Evolutionary conservation across 2,329 filamentous ascomycete species (phyloP).

Genomic region (Cryphonectria nitschkei): DNA sequence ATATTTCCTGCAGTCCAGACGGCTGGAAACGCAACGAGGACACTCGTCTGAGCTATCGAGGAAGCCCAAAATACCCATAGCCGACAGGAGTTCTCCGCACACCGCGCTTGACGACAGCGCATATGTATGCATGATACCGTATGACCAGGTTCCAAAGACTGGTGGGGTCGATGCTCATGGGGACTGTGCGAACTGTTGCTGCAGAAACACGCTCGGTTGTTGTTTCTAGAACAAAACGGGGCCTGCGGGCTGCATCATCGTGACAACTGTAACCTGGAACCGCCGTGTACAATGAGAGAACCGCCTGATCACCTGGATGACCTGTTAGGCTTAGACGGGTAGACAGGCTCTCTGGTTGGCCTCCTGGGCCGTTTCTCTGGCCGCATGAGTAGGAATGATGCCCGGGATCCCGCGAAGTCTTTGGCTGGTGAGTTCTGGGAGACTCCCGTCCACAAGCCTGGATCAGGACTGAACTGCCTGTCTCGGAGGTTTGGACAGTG

Average conservation of each 20-base stretch:
- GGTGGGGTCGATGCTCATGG: background rate
- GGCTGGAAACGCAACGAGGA: background rate
- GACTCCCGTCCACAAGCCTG: background rate
- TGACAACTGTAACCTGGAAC: background rate
- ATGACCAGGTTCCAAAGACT: background rate
- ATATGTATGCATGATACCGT: background rate
- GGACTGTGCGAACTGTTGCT: slow-evolving; percentile 21
- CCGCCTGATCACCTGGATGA: background rate
- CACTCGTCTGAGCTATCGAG: background rate
- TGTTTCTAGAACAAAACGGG: slow-evolving; percentile 20
- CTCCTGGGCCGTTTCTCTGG: background rate
- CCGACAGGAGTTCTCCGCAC: background rate
- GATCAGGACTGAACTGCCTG: background rate
- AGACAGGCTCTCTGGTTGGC: background rate
- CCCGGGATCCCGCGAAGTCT: background rate
- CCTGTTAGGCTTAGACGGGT: background rate
- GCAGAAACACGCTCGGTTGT: slow-evolving; percentile 25
- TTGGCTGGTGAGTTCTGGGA: background rate
- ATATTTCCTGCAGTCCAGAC: background rate
- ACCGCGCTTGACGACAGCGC: background rate
- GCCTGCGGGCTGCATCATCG: background rate
- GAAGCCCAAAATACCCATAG: background rate
- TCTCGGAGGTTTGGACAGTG: slow-evolving; percentile 19
- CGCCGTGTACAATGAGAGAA: background rate
- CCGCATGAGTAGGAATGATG: slow-evolving; percentile 1